Evolutionary conservation across 768 basidiomycete species (phyloP).

Genomic region (Chalciporus chontae): DNA sequence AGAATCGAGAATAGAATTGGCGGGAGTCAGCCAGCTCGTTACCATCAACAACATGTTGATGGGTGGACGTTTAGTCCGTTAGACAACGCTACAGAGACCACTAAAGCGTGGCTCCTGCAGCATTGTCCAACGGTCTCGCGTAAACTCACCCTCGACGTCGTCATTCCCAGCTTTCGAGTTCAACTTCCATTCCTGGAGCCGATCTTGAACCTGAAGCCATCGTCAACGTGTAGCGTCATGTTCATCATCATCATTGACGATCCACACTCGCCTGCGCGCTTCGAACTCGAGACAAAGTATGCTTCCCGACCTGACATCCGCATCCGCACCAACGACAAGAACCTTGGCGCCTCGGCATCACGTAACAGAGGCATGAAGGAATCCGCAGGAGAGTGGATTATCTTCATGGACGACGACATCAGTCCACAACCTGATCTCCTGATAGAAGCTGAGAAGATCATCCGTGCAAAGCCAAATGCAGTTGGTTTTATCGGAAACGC

Average conservation of each 20-base stretch:
- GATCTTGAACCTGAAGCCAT: constrained; percentile 44
- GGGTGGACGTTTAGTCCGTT: constrained; percentile 51
- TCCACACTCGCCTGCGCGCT: constrained; percentile 40
- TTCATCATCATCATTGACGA: constrained; percentile 59
- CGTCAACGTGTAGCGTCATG: constrained; percentile 44
- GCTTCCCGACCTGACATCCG: constrained; percentile 46
- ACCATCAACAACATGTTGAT: constrained; percentile 40
- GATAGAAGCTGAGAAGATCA: constrained; percentile 42
- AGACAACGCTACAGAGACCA: constrained; percentile 35
- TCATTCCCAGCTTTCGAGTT: constrained; percentile 57
- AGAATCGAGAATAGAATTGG: constrained; percentile 45
- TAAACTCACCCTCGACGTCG: constrained; percentile 49
- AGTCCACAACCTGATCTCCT: constrained; percentile 41
- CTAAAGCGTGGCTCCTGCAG: constrained; percentile 37
- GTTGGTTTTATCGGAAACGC: constrained; percentile 55
- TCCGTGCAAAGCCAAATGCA: constrained; percentile 43
- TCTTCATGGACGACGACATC: constrained; percentile 63
- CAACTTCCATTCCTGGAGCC: constrained; percentile 39
- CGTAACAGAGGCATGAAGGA: constrained; percentile 54
- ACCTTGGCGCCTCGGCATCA: constrained; percentile 51
- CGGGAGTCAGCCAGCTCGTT: constrained; percentile 44
- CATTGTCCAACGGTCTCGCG: constrained; percentile 22
- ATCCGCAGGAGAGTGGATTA: constrained; percentile 53
- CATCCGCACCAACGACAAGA: constrained; percentile 46
- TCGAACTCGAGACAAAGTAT: constrained; percentile 38